These are phyloP conservation scores for Malassezia sympodialis DNA, from an alignment of 1,284 basidiomycete species.

Conservation along the genomic window DNA sequence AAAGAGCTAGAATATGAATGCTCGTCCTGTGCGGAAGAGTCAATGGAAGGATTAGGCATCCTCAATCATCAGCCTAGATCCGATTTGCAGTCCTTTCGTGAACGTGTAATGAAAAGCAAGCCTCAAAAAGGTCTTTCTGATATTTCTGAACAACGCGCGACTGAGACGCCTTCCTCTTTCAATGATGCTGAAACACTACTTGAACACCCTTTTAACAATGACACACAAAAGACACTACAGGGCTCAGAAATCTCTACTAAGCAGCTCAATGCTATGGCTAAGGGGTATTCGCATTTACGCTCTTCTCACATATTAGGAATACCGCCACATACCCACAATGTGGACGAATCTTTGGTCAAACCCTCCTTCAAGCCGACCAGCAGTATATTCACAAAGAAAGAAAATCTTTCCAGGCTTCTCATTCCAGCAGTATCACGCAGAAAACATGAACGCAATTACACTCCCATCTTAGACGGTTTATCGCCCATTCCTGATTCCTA, in stretches of 20 bases:
- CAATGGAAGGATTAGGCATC: not conserved
- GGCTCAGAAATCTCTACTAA: not conserved
- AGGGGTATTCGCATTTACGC: not conserved
- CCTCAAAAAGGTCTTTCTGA: not conserved
- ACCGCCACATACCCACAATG: not conserved
- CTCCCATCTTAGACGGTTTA: not conserved
- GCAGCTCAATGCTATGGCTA: not conserved
- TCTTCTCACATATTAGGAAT: not conserved
- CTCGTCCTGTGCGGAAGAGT: not conserved
- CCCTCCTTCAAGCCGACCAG: not conserved
- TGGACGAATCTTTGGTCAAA: not conserved
- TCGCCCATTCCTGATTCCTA: not conserved
- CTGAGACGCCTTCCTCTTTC: not conserved
- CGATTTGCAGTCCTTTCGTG: slow-evolving; percentile 3
- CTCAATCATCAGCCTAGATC: not conserved
- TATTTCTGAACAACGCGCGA: not conserved
- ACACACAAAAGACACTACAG: not conserved
- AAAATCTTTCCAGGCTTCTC: not conserved
- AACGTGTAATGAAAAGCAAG: slow-evolving; percentile 1
- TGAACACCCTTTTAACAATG: not conserved
- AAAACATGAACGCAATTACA: not conserved
- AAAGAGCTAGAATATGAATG: not conserved
- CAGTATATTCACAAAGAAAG: not conserved
- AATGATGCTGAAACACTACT: not conserved
- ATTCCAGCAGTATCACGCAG: not conserved